A percentile compares a stretch with the other conserved stretches of the same genome.
Evolutionary conservation across 2,329 filamentous ascomycete species (phyloP).

Genomic region (Arthrobotrys conoides): DNA sequence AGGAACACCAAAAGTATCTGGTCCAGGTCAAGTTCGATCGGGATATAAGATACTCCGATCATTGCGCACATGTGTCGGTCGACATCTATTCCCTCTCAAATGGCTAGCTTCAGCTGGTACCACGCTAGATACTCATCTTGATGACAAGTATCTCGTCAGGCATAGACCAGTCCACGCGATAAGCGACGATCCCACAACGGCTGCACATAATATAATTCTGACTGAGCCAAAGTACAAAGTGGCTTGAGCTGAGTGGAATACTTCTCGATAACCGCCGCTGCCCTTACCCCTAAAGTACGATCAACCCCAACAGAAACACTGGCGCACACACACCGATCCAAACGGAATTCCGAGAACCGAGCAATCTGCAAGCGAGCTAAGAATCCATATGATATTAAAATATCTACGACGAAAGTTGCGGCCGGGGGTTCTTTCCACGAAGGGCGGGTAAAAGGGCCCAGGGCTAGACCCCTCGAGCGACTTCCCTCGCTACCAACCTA

Average conservation of each 20-base stretch:
- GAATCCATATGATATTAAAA: background rate
- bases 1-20: background rate
- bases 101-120: background rate
- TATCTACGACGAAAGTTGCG: background rate
- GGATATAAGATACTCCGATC: background rate
- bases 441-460: background rate
- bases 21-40: background rate
- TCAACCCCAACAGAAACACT: background rate
- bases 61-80: background rate
- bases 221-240: background rate
- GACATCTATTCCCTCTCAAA: background rate
- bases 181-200: background rate
- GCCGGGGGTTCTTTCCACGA: background rate
- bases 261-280: background rate
- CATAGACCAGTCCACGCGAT: slow-evolving; percentile 8
- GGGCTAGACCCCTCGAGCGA: background rate
- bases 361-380: background rate
- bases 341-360: background rate
- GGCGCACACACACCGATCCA: background rate
- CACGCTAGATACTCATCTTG: background rate
- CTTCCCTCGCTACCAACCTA: background rate
- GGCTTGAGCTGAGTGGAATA: background rate
- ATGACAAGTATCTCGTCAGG: slow-evolving; percentile 6
- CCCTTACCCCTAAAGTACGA: background rate
- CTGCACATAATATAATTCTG: background rate